Base-by-base conservation (phyloP, 179 eudicot genomes). In the Beta corolliflora region DNA sequence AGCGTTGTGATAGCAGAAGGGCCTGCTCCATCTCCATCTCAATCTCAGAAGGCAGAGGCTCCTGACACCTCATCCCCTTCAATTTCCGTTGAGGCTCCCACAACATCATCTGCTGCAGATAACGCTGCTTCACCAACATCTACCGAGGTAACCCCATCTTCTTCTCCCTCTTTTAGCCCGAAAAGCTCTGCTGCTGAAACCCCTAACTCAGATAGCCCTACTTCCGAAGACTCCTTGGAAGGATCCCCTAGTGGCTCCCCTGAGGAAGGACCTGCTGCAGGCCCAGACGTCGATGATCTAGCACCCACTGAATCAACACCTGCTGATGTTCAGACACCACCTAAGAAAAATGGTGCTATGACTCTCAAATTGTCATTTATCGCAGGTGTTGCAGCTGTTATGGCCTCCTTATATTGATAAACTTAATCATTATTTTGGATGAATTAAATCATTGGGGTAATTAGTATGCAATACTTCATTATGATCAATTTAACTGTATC, bases 261-360 rank as follows among this genome's bases (percentile, higher is more conserved):
- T 7, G 61, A 4, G 15, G 77, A 77, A 23, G 77, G 71, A 23
- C 80, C 80, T 14, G 71, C 50, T 44, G 48, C 59, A 13, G 73
- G 67, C 11, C 77, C 81, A 0, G 61, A 41, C 1, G 72, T 46
- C 0, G 63, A 77, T 77, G 64, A 81, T 16, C 75, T 79, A 21
- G 46, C 79, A 36, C 65, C 85, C 9, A 5, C 73, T 3, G 80
- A 76, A 19, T 23, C 67, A 21, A 14, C 71, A 16, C 78, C 79
- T 21, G 82, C 79, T 73, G 85, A 79, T 56, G 84, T 21, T 15
- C 72, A 25, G 5, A 36, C 85, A 53, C 68, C 79, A 61, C 82
- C 82, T 11, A 82, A 82, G 84, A 82, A 82, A 81, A 77, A 58
- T 36, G 79, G 61, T 58, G 85, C 76, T n/a, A 5, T 60, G 13